phyloP scores from a whole-genome alignment of 2,329 filamentous ascomycete genomes.

The Furcasterigmium furcatum region DNA sequence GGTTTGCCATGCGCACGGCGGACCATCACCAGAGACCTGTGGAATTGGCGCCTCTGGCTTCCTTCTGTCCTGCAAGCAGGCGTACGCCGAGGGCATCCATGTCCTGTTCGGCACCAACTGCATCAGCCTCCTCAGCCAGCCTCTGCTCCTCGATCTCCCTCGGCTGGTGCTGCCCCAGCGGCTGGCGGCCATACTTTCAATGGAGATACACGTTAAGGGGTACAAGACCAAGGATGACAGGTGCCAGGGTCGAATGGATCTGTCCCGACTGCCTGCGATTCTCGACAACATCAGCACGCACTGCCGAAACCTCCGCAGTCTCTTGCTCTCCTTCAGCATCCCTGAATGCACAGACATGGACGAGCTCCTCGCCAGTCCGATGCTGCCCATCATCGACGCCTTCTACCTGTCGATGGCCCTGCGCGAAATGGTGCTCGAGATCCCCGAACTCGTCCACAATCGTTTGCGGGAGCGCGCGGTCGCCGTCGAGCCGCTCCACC shows the following conservation, averaged over 20 bases:
- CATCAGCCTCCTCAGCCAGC: slow-evolving; percentile 15
- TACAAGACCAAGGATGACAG: not conserved
- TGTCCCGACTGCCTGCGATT: not conserved
- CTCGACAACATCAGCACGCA: not conserved
- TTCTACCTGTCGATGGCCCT: not conserved
- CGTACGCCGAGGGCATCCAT: slow-evolving; percentile 22
- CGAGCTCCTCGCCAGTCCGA: not conserved
- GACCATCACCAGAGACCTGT: slow-evolving; percentile 9
- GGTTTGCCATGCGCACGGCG: not conserved
- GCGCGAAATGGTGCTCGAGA: not conserved
- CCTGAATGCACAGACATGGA: not conserved
- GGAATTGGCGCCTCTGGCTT: slow-evolving; percentile 22
- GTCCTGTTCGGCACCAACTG: slow-evolving; percentile 22
- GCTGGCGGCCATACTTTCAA: slow-evolving; percentile 10
- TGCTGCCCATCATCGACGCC: not conserved
- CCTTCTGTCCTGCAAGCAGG: slow-evolving; percentile 21
- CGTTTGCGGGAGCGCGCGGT: not conserved
- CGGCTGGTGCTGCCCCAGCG: slow-evolving; percentile 8
- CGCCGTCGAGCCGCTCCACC: not conserved
- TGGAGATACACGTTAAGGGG: slow-evolving; percentile 10
- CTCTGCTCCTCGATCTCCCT: slow-evolving; percentile 12
- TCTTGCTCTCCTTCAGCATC: not conserved
- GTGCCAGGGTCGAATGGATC: not conserved
- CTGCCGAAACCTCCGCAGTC: not conserved
- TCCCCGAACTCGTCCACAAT: not conserved